Evolutionary conservation across 179 eudicot genomes (phyloP).

Genomic region (Corrigiola litoralis): DNA sequence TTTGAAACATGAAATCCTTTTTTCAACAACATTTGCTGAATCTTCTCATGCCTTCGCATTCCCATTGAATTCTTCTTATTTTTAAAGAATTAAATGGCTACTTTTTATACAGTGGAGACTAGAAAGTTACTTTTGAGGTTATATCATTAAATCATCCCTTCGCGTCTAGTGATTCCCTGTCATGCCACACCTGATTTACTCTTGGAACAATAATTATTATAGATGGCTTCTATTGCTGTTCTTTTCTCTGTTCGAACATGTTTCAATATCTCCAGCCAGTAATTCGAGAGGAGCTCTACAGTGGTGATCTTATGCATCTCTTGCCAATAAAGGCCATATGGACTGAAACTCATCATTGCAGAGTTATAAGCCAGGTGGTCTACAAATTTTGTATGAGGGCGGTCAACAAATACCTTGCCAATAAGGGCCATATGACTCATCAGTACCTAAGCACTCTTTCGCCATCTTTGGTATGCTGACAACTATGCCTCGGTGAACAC

Average conservation of each 20-base stretch:
- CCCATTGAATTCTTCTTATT: too few relatives aligned
- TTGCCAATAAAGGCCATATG: constrained; percentile 16
- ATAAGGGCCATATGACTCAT: too few relatives aligned
- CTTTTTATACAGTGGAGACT: too few relatives aligned
- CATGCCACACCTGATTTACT: not conserved
- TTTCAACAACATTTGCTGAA: too few relatives aligned
- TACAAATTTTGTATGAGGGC: constrained; percentile 4
- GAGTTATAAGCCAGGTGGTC: constrained; percentile 6
- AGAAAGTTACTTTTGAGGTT: too few relatives aligned
- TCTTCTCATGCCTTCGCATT: too few relatives aligned
- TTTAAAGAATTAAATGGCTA: too few relatives aligned
- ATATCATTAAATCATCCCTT: constrained; percentile 25
- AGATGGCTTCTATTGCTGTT: constrained; percentile 9
- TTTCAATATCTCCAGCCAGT: not conserved
- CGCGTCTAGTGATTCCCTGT: constrained; percentile 7
- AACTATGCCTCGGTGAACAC: constrained; percentile 3
- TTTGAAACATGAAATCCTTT: too few relatives aligned
- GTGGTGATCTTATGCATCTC: constrained; percentile 7
- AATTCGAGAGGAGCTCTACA: constrained; percentile 6
- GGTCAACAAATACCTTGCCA: constrained; percentile 9
- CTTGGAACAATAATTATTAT: not conserved
- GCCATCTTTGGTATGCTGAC: constrained; percentile 5
- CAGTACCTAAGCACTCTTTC: constrained; percentile 9
- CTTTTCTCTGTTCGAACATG: constrained; percentile 20
- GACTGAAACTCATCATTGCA: constrained; percentile 12